Percentiles rank a stretch among this genome's conserved stretches.
Conservation (phyloP, 2,329 filamentous ascomycete genomes). For the Monosporascus sp. region DNA sequence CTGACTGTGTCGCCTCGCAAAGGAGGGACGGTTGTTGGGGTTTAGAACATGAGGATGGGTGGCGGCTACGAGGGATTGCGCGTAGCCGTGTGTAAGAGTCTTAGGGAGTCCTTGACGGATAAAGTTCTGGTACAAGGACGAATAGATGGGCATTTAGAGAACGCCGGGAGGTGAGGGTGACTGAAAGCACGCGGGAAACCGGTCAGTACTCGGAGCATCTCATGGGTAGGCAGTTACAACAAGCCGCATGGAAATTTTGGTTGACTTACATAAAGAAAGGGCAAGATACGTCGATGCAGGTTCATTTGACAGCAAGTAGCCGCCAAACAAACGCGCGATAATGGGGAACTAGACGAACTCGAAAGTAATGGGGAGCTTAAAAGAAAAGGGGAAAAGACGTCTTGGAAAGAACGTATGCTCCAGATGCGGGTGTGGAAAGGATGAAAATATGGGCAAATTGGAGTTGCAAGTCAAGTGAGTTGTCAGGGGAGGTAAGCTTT, state of each 20-base stretch:
- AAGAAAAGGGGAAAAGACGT: constrained; percentile 6
- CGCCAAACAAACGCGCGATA: constrained; percentile 88
- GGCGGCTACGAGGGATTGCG: constrained; percentile 93
- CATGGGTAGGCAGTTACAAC: no score
- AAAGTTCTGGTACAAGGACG: constrained; percentile 68
- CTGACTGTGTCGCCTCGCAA: constrained; percentile 52
- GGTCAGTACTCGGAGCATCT: constrained; percentile 11
- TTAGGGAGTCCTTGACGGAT: constrained; percentile 97
- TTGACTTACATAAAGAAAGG: constrained; percentile 58
- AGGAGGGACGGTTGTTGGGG: constrained; percentile 62
- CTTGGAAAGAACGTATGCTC: constrained; percentile 2
- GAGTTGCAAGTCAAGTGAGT: background rate
- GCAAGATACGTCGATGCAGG: constrained; percentile 68
- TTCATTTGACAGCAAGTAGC: constrained; percentile 92
- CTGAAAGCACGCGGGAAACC: constrained; percentile 28
- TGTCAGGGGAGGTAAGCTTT: background rate
- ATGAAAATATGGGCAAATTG: background rate
- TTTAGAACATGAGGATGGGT: constrained; percentile 75
- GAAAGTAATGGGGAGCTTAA: constrained; percentile 9
- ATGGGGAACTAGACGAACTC: constrained; percentile 8
- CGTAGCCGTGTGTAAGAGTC: constrained; percentile 95
- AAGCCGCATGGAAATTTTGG: no score
- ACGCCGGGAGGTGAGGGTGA: constrained; percentile 55
- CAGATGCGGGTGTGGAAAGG: background rate
- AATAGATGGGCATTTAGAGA: constrained; percentile 87